Evolutionary conservation across 2,329 filamentous ascomycete species (phyloP).

Genomic region (Cordyceps militaris): DNA sequence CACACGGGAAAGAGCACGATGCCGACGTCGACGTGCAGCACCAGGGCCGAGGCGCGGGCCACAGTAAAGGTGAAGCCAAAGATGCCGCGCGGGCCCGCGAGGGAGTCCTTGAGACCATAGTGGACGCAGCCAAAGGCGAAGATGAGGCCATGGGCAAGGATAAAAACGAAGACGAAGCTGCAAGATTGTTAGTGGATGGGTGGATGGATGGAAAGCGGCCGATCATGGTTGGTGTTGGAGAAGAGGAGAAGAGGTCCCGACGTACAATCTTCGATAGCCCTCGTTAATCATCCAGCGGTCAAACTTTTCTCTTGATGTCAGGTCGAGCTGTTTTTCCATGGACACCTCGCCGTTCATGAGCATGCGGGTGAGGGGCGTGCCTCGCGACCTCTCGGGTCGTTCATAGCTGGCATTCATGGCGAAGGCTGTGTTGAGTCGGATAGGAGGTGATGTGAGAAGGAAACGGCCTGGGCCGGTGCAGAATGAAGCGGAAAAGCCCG

Average conservation of each 20-base stretch:
- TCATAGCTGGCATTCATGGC: constrained; percentile 6
- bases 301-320: constrained; percentile 65
- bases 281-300: constrained; percentile 88
- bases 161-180: constrained; percentile 71
- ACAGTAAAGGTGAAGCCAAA: constrained; percentile 74
- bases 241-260: constrained; percentile 17
- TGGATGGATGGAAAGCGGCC: neutral
- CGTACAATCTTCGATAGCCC: constrained; percentile 72
- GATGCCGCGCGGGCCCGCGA: constrained; percentile 55
- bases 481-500: neutral
- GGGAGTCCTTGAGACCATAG: constrained; percentile 70
- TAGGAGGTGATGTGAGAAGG: neutral
- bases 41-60: constrained; percentile 66
- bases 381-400: constrained; percentile 66
- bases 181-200: constrained; percentile 12
- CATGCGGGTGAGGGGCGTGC: constrained; percentile 76
- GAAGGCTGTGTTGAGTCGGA: neutral
- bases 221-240: neutral
- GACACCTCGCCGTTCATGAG: constrained; percentile 77
- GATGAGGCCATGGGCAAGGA: constrained; percentile 65
- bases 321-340: constrained; percentile 60
- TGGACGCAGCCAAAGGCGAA: constrained; percentile 77
- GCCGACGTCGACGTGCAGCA: constrained; percentile 75
- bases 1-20: constrained; percentile 77
- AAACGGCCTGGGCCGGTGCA: neutral